Evolutionary conservation across 164 flowering plant genomes (phyloP).

Genomic region (Annona squamosa): DNA sequence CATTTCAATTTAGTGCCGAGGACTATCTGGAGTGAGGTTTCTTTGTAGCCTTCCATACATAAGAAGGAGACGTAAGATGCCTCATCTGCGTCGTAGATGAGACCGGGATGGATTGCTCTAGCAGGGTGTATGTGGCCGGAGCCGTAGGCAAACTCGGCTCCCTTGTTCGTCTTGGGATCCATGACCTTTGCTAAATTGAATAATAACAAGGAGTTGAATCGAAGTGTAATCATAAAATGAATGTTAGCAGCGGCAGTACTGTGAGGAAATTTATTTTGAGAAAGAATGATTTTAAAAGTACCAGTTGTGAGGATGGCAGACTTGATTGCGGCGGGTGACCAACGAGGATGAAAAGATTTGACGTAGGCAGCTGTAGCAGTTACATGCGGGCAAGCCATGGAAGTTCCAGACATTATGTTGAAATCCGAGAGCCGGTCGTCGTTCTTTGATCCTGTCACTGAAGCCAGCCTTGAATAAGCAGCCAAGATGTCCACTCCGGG

Average conservation of each 20-base stretch:
- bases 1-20: constrained; percentile 21
- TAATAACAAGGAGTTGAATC: not conserved
- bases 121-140: constrained; percentile 53
- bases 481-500: constrained; percentile 77
- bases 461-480: constrained; percentile 31
- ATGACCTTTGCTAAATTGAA: constrained; percentile 35
- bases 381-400: constrained; percentile 78
- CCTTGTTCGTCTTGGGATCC: constrained; percentile 16
- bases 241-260: no score
- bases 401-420: constrained; percentile 50
- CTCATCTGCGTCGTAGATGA: constrained; percentile 39
- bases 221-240: not conserved
- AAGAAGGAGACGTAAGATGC: constrained; percentile 40
- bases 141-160: constrained; percentile 34
- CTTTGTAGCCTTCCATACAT: constrained; percentile 60
- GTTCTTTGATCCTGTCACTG: constrained; percentile 26
- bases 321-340: constrained; percentile 76
- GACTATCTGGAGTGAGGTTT: constrained; percentile 26
- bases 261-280: no score
- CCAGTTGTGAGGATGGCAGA: constrained; percentile 87
- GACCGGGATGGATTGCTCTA: constrained; percentile 52
- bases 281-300: no score
- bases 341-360: constrained; percentile 58
- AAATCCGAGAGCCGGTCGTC: constrained; percentile 2
- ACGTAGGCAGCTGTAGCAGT: constrained; percentile 56